Percentiles rank a stretch among this genome's conserved stretches.
phyloP scores from a whole-genome alignment of 2,329 filamentous ascomycete species.

The Cordyceps farinosa region DNA sequence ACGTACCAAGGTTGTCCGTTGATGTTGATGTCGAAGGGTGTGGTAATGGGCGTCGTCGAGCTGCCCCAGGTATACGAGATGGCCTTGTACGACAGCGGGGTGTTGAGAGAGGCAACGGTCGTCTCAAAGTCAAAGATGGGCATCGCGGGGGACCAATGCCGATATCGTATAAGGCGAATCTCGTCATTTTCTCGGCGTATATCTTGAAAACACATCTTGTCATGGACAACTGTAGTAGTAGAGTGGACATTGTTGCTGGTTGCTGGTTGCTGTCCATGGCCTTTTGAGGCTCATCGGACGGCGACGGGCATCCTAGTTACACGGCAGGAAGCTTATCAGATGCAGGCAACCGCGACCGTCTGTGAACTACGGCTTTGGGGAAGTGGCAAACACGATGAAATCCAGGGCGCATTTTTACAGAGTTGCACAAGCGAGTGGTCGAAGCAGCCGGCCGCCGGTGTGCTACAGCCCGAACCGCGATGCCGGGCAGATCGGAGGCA shows the following conservation, averaged over 20 bases:
- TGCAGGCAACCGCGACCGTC: not conserved
- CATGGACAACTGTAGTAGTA: not conserved
- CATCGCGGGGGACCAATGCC: not conserved
- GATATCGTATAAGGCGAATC: not conserved
- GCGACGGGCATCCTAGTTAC: not conserved
- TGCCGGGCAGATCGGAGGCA: not conserved
- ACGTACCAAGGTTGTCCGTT: not conserved
- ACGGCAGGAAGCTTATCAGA: not conserved
- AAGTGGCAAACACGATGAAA: not conserved
- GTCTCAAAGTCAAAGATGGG: not conserved
- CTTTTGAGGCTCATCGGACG: not conserved
- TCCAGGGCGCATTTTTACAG: not conserved
- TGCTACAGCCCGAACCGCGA: not conserved
- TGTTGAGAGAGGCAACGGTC: not conserved
- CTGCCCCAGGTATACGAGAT: conserved; percentile 5
- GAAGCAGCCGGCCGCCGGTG: not conserved
- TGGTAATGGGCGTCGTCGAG: not conserved
- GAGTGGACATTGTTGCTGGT: not conserved
- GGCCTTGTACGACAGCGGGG: not conserved
- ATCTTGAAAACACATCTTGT: not conserved
- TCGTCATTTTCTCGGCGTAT: not conserved
- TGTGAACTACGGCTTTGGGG: not conserved
- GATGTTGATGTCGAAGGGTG: not conserved
- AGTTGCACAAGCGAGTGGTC: not conserved
- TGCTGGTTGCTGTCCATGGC: not conserved